Evolutionary conservation across 2,329 filamentous ascomycete genomes (phyloP), one percentile per base, ranked within the genome.

Genomic region (Phaeophleospora eucalypticola): DNA sequence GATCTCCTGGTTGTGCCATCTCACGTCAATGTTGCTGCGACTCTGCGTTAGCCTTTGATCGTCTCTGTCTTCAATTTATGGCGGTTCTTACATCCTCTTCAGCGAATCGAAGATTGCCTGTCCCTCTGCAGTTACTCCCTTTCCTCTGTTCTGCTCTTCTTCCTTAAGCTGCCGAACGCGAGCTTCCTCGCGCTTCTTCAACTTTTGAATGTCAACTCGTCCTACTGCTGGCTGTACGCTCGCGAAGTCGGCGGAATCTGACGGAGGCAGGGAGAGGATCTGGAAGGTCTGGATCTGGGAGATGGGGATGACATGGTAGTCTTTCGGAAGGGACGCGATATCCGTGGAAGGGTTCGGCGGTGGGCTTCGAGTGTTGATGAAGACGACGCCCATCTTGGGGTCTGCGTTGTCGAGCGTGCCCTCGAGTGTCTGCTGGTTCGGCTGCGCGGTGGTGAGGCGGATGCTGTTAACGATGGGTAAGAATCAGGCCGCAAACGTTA

Each of bases 91-190:
- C 64, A 79, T 80, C 57, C 78, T 74, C 51, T 73, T 75, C 44
- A 84, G 72, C 9, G 76, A 73, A 67, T 84, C 80, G 57, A 81
- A 84, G 14, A 84, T 68, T 44, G 81, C 80, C 65, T 84, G 81
- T 19, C 76, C 81, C 53, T 82, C 80, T 32, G 70, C 73, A 32
- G 72, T 78, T 6, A 83, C 81, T 8, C 79, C 80, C 64, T 79
- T 81, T 45, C 80, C 80, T 48, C 75, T 72, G 45, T 75, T 73
- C n/a, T 73, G 70, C 54, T 82, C 79, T 51, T 72, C 70, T 51
- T 81, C 76, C 59, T 81, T 78, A 55, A 79, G 67, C 54, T 79
- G 73, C 9, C 71, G 67, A 21, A 84, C 69, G 8, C 78, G 77
- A 47, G 71, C 72, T 20, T 76, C 73, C 62, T 82, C 79, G 15